A percentile compares a stretch with the other conserved stretches of the same genome.
Evolutionary conservation across 2,329 filamentous ascomycete species (phyloP).

Genomic region (Aspergillus sp.): DNA sequence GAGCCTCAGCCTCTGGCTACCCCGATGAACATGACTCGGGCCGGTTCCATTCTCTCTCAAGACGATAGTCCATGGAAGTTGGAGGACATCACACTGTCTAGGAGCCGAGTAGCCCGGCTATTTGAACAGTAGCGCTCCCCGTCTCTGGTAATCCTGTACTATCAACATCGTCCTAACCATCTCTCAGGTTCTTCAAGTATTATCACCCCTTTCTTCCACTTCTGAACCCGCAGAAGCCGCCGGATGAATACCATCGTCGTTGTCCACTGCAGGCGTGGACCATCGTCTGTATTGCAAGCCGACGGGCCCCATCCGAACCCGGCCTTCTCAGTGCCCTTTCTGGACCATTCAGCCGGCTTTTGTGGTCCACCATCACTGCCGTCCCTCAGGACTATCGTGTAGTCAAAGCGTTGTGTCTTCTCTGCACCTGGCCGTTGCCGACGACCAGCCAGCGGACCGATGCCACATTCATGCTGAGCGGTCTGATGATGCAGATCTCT

Average conservation of each 20-base stretch:
- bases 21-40: constrained; percentile 31
- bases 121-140: constrained; percentile 39
- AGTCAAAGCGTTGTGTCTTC: constrained; percentile 60
- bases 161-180: constrained; percentile 20
- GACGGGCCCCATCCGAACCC: constrained; percentile 55
- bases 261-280: constrained; percentile 64
- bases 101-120: constrained; percentile 38
- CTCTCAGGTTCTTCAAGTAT: constrained; percentile 56
- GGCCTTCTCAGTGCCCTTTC: constrained; percentile 51
- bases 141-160: background rate
- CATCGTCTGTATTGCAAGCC: constrained; percentile 59
- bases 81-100: constrained; percentile 43
- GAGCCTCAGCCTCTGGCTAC: constrained; percentile 32
- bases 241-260: constrained; percentile 56
- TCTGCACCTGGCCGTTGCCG: constrained; percentile 63
- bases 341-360: constrained; percentile 52
- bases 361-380: constrained; percentile 59
- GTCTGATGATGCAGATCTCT: constrained; percentile 64
- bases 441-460: constrained; percentile 60
- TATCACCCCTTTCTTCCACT: constrained; percentile 64
- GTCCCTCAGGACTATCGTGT: constrained; percentile 62
- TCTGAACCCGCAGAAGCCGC: constrained; percentile 52
- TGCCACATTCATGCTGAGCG: constrained; percentile 62
- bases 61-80: constrained; percentile 47
- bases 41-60: constrained; percentile 35